These are phyloP conservation scores for Trichoderma semiorbis DNA, from an alignment of 2,329 filamentous ascomycete genomes.

Conservation along the genomic window DNA sequence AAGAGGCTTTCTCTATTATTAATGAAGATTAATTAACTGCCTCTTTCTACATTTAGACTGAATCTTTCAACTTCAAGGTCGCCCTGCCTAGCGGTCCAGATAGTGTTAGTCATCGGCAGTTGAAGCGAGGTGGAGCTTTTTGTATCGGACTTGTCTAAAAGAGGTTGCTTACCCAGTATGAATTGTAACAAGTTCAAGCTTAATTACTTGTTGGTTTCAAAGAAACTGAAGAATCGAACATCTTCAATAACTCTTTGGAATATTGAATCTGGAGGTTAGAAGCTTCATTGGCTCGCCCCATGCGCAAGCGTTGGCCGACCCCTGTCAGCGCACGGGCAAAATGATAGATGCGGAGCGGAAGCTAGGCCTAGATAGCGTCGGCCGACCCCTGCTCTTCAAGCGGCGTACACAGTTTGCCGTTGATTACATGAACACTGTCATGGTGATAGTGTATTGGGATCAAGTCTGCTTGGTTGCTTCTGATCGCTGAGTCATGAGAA, in stretches of 20 bases:
- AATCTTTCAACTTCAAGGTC: neutral
- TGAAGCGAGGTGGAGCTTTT: neutral
- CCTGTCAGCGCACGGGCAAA: neutral
- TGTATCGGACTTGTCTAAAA: neutral
- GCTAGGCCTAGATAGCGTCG: neutral
- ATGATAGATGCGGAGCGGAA: neutral
- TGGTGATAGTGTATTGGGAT: too few relatives aligned
- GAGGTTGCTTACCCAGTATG: neutral
- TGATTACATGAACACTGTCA: neutral
- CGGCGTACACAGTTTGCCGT: neutral
- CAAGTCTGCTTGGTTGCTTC: too few relatives aligned
- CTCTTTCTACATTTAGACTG: neutral
- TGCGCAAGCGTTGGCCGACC: neutral
- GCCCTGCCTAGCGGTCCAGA: neutral
- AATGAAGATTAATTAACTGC: neutral
- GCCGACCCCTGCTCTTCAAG: neutral
- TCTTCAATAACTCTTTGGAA: neutral
- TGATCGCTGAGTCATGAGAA: neutral
- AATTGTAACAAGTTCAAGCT: neutral
- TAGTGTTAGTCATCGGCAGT: neutral
- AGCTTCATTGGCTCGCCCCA: neutral
- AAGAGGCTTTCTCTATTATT: neutral
- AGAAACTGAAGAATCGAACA: neutral
- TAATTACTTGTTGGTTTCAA: neutral
- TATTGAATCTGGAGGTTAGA: too few relatives aligned